Base-by-base conservation (phyloP, 202 grass and related monocot genomes). In the Cymbopogon flexuosus region DNA sequence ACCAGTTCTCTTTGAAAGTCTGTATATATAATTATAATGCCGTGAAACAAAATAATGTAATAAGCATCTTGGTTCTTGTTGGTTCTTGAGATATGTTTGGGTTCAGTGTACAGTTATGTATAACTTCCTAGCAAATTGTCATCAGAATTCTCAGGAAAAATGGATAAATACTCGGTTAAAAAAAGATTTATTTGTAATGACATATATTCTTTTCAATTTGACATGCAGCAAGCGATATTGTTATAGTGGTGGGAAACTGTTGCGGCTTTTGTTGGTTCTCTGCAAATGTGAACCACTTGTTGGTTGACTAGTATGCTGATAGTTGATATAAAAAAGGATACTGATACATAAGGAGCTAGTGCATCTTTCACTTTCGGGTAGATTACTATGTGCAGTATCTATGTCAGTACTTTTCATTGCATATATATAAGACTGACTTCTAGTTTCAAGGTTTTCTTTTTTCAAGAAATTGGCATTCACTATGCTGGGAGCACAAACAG, bases 291-390 rank as follows among this genome's bases (percentile, higher is more conserved):
- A 29, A 43, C 41, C 10, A 9, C 21, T 60, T 61, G 58, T 40
- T 46, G 18, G 11, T 84, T 77, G 62, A 68, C 47, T 57, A 43
- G 31, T 83, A 29, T 45, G 22, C 24, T 68, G 49, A 83, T 75
- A 76, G 35, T 4, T 35, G 68, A 51, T 47, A 24, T 46, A 0
- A 49, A 60, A 59, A 59, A 10, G 4, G 46, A 76, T n/a, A 2
- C 36, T 69, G 73, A 60, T 49, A 81, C 39, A 68, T 63, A 70
- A 75, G 62, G 51, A 46, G 60, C 49, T 52, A 62, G 54, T 81
- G 54, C 52, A 70, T 41, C 62, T 1, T 51, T 34, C 34, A 61
- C 22, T 76, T 87, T 16, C 15, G 34, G 12, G 31, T 31, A 77
- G 56, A 42, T 56, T 77, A 64, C 78, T 72, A 56, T 71, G 65